These are phyloP conservation scores for Suhomyces canberraensis DNA, from an alignment of 805 yeast genomes.

Conservation along the genomic window DNA sequence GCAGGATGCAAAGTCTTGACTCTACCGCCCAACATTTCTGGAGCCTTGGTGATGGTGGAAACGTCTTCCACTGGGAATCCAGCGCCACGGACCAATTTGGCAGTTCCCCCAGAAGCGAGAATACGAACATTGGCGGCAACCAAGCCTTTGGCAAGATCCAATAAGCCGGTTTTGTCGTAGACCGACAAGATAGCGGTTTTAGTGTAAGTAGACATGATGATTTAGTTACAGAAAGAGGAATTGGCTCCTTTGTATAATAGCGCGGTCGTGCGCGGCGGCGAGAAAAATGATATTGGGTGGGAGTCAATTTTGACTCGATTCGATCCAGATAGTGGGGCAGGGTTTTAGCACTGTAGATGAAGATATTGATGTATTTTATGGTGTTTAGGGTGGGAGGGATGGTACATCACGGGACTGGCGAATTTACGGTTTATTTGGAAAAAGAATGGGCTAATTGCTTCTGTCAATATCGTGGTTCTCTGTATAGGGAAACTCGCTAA, in stretches of 20 bases:
- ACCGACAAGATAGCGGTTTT: conserved; percentile 96
- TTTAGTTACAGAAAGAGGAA: background rate
- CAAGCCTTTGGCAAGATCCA: conserved; percentile 95
- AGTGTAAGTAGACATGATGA: conserved; percentile 35
- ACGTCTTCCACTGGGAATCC: conserved; percentile 98
- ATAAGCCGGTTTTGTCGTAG: conserved; percentile 93
- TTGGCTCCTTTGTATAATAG: background rate
- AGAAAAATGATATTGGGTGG: conserved; percentile 3
- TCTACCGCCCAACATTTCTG: conserved; percentile 98
- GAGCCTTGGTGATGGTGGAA: conserved; percentile 92
- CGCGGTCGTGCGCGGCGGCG: background rate
- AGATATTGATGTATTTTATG: too few species aligned
- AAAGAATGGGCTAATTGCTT: too few species aligned
- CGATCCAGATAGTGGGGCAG: too few species aligned
- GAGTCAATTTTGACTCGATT: conserved; percentile 6
- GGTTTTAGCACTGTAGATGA: too few species aligned
- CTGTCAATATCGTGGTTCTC: too few species aligned
- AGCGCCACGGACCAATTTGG: conserved; percentile 89
- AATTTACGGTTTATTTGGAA: too few species aligned
- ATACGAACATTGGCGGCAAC: conserved; percentile 85
- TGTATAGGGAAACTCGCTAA: too few species aligned
- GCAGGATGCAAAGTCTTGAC: conserved; percentile 99
- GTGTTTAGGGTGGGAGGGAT: too few species aligned
- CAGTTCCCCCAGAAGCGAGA: conserved; percentile 97
- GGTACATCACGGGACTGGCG: conserved; percentile 5